phyloP scores from a whole-genome alignment of 306 rosid species.

The Pterocarpus macrocarpus region DNA sequence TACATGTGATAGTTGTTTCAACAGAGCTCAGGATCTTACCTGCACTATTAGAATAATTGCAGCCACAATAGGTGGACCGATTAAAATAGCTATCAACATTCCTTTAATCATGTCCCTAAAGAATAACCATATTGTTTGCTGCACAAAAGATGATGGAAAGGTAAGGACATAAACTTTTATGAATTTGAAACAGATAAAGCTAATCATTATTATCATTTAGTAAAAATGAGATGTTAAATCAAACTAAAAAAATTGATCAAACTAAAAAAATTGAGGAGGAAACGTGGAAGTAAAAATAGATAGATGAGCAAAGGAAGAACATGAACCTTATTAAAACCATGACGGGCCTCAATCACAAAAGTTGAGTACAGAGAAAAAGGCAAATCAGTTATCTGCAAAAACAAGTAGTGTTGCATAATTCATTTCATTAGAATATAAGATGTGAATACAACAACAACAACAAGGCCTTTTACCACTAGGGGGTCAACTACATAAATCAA shows the following conservation, averaged over 20 bases:
- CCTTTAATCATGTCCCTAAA: constrained; percentile 93
- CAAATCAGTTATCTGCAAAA: constrained; percentile 87
- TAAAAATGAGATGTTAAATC: constrained; percentile 39
- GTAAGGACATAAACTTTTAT: constrained; percentile 36
- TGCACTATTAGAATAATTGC: constrained; percentile 89
- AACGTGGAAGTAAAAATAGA: constrained; percentile 23
- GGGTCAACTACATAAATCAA: not conserved
- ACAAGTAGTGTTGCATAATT: constrained; percentile 43
- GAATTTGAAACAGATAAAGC: constrained; percentile 21
- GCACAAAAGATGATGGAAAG: constrained; percentile 51
- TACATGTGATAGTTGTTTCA: constrained; percentile 27
- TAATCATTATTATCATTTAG: not conserved
- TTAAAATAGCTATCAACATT: constrained; percentile 66
- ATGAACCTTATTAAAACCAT: constrained; percentile 91
- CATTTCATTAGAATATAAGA: constrained; percentile 34
- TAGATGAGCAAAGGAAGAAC: constrained; percentile 22
- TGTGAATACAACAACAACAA: not conserved
- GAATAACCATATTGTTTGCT: constrained; percentile 96
- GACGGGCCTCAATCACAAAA: constrained; percentile 95
- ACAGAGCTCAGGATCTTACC: constrained; percentile 55
- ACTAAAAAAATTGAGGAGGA: constrained; percentile 30
- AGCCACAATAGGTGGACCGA: constrained; percentile 94
- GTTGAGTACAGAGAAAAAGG: constrained; percentile 96
- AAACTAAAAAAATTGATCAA: constrained; percentile 36
- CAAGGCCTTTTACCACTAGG: not conserved